Percentiles rank a stretch among this genome's conserved stretches.
phyloP scores from a whole-genome alignment of 1,284 basidiomycete genomes.

The Rhodotorula sp. region DNA sequence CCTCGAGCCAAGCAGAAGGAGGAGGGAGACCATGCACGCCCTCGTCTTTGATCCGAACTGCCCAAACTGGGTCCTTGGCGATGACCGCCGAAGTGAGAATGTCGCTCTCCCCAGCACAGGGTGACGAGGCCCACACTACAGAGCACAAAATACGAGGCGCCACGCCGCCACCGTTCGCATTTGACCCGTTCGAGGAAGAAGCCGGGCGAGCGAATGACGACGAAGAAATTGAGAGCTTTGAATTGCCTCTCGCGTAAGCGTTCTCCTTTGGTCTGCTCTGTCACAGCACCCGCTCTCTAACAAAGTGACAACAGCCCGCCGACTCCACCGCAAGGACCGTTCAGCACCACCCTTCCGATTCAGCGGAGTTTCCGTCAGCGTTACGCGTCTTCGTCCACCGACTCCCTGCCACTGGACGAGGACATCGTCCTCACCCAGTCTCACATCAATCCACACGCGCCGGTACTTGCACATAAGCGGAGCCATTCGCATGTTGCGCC shows the following conservation, averaged over 20 bases:
- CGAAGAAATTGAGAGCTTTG: background rate
- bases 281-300: background rate
- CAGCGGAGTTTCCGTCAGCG: conserved; percentile 13
- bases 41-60: too few species aligned
- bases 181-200: background rate
- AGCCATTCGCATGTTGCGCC: background rate
- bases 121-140: background rate
- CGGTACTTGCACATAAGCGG: background rate
- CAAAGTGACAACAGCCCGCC: background rate
- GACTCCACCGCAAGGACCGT: background rate
- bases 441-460: background rate
- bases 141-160: background rate
- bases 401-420: background rate
- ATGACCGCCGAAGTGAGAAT: too few species aligned
- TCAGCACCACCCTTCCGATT: conserved; percentile 5
- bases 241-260: background rate
- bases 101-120: background rate
- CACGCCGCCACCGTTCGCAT: background rate
- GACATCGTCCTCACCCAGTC: background rate
- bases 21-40: too few species aligned
- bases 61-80: too few species aligned
- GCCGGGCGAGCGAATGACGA: too few species aligned
- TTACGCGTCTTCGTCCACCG: conserved; percentile 7
- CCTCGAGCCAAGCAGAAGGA: too few species aligned
- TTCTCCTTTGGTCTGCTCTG: too few species aligned